Base-by-base conservation (phyloP, 257 asterid genomes). In the Verbena officinalis region DNA sequence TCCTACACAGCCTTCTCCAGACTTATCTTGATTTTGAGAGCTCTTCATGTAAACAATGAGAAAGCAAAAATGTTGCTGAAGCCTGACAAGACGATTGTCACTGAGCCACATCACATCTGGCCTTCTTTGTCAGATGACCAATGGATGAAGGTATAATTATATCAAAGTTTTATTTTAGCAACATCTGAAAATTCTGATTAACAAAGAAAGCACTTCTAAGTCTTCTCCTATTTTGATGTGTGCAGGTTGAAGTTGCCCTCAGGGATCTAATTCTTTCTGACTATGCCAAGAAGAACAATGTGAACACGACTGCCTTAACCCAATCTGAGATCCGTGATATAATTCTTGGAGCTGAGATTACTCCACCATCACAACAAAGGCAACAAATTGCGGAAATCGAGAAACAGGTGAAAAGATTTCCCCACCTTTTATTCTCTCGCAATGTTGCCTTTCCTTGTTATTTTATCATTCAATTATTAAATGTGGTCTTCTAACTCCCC, bases 1-100 rank as follows among this genome's bases (percentile, higher is more conserved):
- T 90, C 99, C 10, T 94, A 94, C 74, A 94, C 99, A 27, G 99
- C 99, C 22, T 94, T 94, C 88, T 94, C 99, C 0, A 83, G 99
- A 78, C 87, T 94, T 67, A 88, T 94, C 58, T 71, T 94, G 82
- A 90, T 94, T 77, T 62, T 94, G 72, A 89, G 99, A 64, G 98
- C 98, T 24, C 92, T 90, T 21, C 98, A 94, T 59, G 96, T 88
- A 59, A 94, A 88, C 76, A 90, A 90, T 24, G 98, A 94, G 84
- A 94, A 94, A 74, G 96, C 99, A 16, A 94, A 94, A 78, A 94
- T 94, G 99, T 74, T 94, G 82, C 82, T 94, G 65, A 94, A 94
- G 85, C 99, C 99, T 59, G 99, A 94, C 82, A 90, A 94, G 83
- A 84, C 99, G 3, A 75, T 94, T 50, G 81, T 94, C 57, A 90